phyloP scores from a whole-genome alignment of 192 early-diverging fungal genomes.

The Paraglomus brasilianum region DNA sequence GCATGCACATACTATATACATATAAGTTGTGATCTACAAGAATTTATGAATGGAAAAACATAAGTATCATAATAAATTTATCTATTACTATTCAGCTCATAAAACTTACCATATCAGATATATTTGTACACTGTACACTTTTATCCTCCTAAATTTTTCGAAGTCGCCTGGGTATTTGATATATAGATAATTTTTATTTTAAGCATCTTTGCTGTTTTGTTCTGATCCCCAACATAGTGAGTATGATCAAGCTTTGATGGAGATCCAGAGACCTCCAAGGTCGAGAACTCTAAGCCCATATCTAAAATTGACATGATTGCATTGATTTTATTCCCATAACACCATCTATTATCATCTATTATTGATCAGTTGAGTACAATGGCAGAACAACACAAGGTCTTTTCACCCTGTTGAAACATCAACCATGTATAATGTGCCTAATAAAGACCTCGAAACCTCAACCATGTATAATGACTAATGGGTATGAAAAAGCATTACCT shows the following conservation, averaged over 20 bases:
- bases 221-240: background rate
- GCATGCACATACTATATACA: slow-evolving; percentile 15
- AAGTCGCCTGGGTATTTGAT: slow-evolving; percentile 27
- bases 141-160: slow-evolving; percentile 26
- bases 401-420: slow-evolving; percentile 11
- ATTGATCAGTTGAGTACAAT: slow-evolving; percentile 5
- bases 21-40: slow-evolving; percentile 17
- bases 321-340: slow-evolving; percentile 19
- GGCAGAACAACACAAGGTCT: background rate
- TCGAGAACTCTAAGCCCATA: slow-evolving; percentile 10
- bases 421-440: background rate
- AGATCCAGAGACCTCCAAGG: background rate
- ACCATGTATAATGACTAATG: background rate
- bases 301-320: slow-evolving; percentile 9
- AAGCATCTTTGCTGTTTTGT: slow-evolving; percentile 21
- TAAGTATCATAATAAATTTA: too few relatives aligned
- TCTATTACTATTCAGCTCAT: too few relatives aligned
- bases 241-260: slow-evolving; percentile 13
- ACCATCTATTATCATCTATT: slow-evolving; percentile 25
- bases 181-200: slow-evolving; percentile 20
- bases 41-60: slow-evolving; percentile 15
- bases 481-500: too few relatives aligned
- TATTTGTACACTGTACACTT: slow-evolving; percentile 21
- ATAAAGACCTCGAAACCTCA: too few relatives aligned
- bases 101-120: slow-evolving; percentile 27